A percentile compares a stretch with the other conserved stretches of the same genome.
These are phyloP conservation scores for Plasmopara muralis DNA, from an alignment of 352 stramenopile genomes.

Conservation along the genomic window DNA sequence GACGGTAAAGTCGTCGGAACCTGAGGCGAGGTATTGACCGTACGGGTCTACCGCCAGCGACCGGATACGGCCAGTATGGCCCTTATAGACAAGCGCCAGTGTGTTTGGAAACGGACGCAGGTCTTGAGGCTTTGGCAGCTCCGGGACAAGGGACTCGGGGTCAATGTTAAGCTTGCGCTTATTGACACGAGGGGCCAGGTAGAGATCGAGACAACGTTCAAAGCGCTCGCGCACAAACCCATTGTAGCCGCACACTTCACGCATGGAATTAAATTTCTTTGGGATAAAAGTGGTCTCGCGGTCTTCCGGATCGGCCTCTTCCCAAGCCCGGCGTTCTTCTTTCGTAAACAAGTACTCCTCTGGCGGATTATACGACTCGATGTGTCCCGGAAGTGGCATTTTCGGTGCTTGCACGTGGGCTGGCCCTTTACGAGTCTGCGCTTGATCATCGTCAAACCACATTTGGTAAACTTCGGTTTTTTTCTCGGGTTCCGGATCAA, in stretches of 20 bases:
- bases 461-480: conserved; percentile 88
- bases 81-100: conserved; percentile 80
- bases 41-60: conserved; percentile 91
- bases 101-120: conserved; percentile 98
- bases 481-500: conserved; percentile 89
- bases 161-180: conserved; percentile 98
- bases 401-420: conserved; percentile 97
- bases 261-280: conserved; percentile 95
- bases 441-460: conserved; percentile 89
- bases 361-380: conserved; percentile 98
- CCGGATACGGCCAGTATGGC: conserved; percentile 88
- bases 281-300: conserved; percentile 97
- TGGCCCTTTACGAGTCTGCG: conserved; percentile 87
- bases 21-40: conserved; percentile 96
- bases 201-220: conserved; percentile 99
- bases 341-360: conserved; percentile 98
- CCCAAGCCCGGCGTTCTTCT: conserved; percentile 94
- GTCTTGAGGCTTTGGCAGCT: conserved; percentile 95
- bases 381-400: conserved; percentile 95
- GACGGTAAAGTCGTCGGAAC: conserved; percentile 93
- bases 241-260: conserved; percentile 94
- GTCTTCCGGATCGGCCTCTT: conserved; percentile 92
- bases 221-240: conserved; percentile 98
- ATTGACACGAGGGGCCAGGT: conserved; percentile 94
- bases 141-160: conserved; percentile 92